Base-by-base conservation (phyloP, 1,284 basidiomycete species). In the Kwoniella shivajii region DNA sequence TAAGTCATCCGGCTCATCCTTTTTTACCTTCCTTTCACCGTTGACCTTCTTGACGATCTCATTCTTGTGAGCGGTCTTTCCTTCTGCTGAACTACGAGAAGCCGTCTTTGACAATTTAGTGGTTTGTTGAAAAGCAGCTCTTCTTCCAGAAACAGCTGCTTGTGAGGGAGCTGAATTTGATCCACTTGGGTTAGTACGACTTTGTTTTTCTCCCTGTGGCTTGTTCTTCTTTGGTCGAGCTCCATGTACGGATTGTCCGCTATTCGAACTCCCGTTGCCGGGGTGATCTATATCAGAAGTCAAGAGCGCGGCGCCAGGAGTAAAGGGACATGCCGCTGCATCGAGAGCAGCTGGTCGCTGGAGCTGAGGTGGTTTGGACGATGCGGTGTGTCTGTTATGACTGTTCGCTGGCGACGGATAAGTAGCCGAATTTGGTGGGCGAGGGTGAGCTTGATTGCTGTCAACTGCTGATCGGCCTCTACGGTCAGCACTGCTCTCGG, bases 1-100 rank as follows among this genome's bases (percentile, higher is more conserved):
- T 54, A 77, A 49, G 61, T 77, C 76, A 53, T 78, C 77, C 39
- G 75, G 71, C 54, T 77, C 71, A 46, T 56, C 51, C 39, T 64
- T 59, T 42, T 58, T 61, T 61, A 63, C 69, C 41, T 54, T 50
- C 54, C 51, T 50, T 31, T 52, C 42, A 18, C 36, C 34, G 22
- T 42, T 42, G 47, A 24, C 48, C 34, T 55, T 50, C 38, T 57
- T 43, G 22, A 38, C 26, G 34, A 50, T 16, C 34, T 52, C 39
- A 24, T 46, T 33, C 7, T n/a, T 22, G 18, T 24, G 46, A 18
- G 26, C n/a, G n/a, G n/a, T n/a, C n/a, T n/a, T 34, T 5, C 34
- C 37, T 20, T 37, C 58, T 22, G 37, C 44, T 6, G 50, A 48
- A 13, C 52, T 54, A 30, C 56, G 27, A n/a, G 60, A 56, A 3